Base-by-base conservation (phyloP, 345 rosid species). In the thale cress (Arabidopsis thaliana) region DNA sequence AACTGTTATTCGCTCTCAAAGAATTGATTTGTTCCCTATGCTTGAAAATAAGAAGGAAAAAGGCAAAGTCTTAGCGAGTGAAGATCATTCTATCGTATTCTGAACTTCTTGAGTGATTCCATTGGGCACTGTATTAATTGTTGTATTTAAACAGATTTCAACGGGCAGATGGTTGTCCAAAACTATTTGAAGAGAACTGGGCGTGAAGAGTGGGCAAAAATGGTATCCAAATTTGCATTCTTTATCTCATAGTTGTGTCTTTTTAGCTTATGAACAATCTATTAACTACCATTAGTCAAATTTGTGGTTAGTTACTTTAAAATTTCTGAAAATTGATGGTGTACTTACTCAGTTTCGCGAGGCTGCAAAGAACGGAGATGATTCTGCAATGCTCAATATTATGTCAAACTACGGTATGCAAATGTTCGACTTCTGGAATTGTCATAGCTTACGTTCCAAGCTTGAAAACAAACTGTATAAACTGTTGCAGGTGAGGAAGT, bases 391-490 rank as follows among this genome's bases (percentile, higher is more conserved):
- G 84, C 87, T 90, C 32, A 87, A 90, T 80, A 67, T 82, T 49
- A 95, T 95, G 99, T 85, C 97, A 34, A 84, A 82, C 73, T 94
- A 94, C 8, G 98, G 98, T 94, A 85, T 51, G 71, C 14, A 53
- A 53, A 5, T 36, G 45, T 13, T 61, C 40, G 36, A 8, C 30
- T 63, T 68, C 0, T 50, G 49, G 64, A 34, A 65, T 23, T 16
- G 25, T 49, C 52, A 64, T 48, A 38, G 30, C 30, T 50, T 9
- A 64, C 42, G 55, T 33, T 42, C 64, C 55, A 53, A 20, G 20
- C 51, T 61, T 69, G 16, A 42, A 61, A 67, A 20, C 2, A 44
- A 44, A 0, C 8, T 1, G 33, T 6, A 16, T 65, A 46, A 74
- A 34, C 20, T 69, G 55, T 45, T 82, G 76, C 85, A 91, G 98